These are phyloP conservation scores for Chiua virens DNA, from an alignment of 768 basidiomycete genomes.

Conservation along the genomic window DNA sequence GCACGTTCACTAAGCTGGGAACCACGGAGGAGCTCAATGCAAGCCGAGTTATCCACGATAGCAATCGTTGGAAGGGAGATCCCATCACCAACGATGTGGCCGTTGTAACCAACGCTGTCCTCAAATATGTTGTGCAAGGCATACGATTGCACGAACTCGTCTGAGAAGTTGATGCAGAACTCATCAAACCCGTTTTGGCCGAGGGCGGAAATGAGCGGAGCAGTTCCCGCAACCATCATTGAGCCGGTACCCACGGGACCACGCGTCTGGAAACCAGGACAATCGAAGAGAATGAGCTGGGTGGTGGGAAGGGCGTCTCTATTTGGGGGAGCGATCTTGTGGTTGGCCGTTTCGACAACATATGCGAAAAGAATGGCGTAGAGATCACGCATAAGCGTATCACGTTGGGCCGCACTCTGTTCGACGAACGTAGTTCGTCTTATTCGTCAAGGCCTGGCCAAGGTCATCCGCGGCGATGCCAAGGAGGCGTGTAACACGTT, in stretches of 20 bases:
- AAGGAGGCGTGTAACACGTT: constrained; percentile 70
- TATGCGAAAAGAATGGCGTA: too few relatives aligned
- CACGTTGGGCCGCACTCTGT: constrained; percentile 74
- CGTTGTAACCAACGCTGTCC: constrained; percentile 64
- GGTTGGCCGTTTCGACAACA: constrained; percentile 85
- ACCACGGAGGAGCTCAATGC: constrained; percentile 82
- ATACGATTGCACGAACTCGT: constrained; percentile 83
- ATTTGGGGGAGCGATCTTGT: constrained; percentile 60
- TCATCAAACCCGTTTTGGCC: constrained; percentile 86
- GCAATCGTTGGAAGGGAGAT: constrained; percentile 62
- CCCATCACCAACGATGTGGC: constrained; percentile 62
- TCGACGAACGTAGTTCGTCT: constrained; percentile 82
- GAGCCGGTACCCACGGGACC: constrained; percentile 62
- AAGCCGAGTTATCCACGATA: constrained; percentile 80
- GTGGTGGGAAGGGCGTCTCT: constrained; percentile 57
- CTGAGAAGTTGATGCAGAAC: constrained; percentile 83
- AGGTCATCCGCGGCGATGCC: constrained; percentile 82
- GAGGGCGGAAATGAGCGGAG: constrained; percentile 71
- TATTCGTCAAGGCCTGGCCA: constrained; percentile 74
- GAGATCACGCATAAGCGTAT: constrained; percentile 75
- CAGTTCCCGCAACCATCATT: constrained; percentile 56
- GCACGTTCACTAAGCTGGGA: constrained; percentile 62
- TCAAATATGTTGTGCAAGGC: constrained; percentile 73
- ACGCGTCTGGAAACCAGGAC: constrained; percentile 80
- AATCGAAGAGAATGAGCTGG: constrained; percentile 75